A percentile compares a stretch with the other conserved stretches of the same genome.
phyloP scores from a whole-genome alignment of 331 rosid species.

The Stylosanthes scabra region DNA sequence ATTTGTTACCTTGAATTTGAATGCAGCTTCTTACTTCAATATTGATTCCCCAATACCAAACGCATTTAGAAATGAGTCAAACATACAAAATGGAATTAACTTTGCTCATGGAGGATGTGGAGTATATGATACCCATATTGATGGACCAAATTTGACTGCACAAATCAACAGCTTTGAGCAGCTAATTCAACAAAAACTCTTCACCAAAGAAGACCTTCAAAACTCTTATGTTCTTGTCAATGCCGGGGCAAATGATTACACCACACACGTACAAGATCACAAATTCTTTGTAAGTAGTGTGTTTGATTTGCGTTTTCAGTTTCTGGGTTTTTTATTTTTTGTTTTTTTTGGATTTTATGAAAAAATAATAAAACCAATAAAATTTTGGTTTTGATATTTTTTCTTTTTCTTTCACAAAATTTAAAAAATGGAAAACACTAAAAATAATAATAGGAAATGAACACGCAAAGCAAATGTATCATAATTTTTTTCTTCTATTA shows the following conservation, averaged over 20 bases:
- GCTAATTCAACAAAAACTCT: slow-evolving; percentile 40
- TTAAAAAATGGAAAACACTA: too few relatives aligned
- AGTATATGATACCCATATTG: slow-evolving; percentile 30
- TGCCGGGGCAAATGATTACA: slow-evolving; percentile 43
- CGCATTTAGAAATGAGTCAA: slow-evolving; percentile 21
- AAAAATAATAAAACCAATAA: too few relatives aligned
- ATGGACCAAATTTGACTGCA: slow-evolving; percentile 45
- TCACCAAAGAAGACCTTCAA: slow-evolving; percentile 39
- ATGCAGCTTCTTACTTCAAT: slow-evolving; percentile 46
- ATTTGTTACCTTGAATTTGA: not conserved
- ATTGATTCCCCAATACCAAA: slow-evolving; percentile 41
- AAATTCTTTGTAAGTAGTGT: slow-evolving; percentile 16
- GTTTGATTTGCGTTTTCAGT: not conserved
- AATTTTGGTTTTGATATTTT: too few relatives aligned
- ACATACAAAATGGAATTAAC: slow-evolving; percentile 37
- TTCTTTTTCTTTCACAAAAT: too few relatives aligned
- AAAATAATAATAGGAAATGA: not conserved
- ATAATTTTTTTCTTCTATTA: not conserved
- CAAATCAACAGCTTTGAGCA: slow-evolving; percentile 46
- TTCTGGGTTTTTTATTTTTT: too few relatives aligned
- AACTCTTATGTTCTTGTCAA: slow-evolving; percentile 40
- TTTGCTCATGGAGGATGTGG: slow-evolving; percentile 53
- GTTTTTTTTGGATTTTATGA: too few relatives aligned
- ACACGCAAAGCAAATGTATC: not conserved
- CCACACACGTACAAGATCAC: not conserved